Conservation (phyloP, 2,329 filamentous ascomycete genomes). For the Epichloe glyceriae region DNA sequence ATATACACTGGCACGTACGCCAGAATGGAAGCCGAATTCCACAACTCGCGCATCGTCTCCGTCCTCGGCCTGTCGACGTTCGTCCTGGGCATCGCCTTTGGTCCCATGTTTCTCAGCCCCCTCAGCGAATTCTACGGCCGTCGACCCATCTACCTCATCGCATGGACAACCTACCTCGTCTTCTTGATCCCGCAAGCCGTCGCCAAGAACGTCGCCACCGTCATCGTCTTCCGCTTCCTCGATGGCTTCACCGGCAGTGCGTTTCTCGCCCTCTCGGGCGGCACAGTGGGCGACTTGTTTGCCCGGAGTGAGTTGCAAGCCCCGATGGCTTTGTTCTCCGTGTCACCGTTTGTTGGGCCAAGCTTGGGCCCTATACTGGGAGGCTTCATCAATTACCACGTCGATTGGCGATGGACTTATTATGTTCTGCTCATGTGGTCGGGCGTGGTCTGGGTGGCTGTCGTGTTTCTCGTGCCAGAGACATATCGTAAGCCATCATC, state of each 20-base stretch:
- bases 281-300: conserved; percentile 76
- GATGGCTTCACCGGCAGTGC: conserved; percentile 58
- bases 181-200: conserved; percentile 75
- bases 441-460: conserved; percentile 45
- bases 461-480: conserved; percentile 68
- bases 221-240: conserved; percentile 68
- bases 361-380: conserved; percentile 50
- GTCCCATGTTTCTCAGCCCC: conserved; percentile 50
- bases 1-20: conserved; percentile 75
- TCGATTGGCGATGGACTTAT: conserved; percentile 70
- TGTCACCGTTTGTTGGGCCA: conserved; percentile 51
- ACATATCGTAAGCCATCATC: conserved; percentile 51
- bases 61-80: conserved; percentile 74
- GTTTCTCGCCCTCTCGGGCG: conserved; percentile 64
- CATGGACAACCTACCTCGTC: conserved; percentile 62
- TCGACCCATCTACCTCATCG: conserved; percentile 64
- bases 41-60: conserved; percentile 55
- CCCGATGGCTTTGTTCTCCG: conserved; percentile 73
- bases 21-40: conserved; percentile 65
- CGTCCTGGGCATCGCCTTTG: conserved; percentile 59
- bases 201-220: conserved; percentile 67
- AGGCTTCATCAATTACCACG: conserved; percentile 70
- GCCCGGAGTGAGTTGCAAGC: conserved; percentile 52
- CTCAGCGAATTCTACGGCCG: conserved; percentile 72
- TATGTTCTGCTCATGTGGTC: conserved; percentile 79